A percentile compares a stretch with the other conserved stretches of the same genome.
These are phyloP conservation scores for Xylariaceae sp. DNA, from an alignment of 2,329 filamentous ascomycete species.

Conservation along the genomic window DNA sequence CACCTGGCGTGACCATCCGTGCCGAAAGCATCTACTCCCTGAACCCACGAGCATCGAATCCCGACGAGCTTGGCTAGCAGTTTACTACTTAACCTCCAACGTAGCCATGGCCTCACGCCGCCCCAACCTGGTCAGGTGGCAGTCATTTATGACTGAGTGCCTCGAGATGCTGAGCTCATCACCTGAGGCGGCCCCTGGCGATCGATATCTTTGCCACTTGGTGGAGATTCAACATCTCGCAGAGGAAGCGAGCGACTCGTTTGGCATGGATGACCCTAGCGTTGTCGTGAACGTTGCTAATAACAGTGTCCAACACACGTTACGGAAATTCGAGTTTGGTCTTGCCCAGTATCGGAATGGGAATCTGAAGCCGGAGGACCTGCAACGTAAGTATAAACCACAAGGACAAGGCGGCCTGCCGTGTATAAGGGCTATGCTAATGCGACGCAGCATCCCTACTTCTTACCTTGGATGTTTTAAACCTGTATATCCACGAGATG, in stretches of 20 bases:
- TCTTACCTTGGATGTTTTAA: constrained; percentile 60
- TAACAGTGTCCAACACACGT: constrained; percentile 56
- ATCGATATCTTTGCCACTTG: constrained; percentile 54
- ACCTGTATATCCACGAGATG: constrained; percentile 71
- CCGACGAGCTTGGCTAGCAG: constrained; percentile 54
- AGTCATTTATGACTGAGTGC: constrained; percentile 56
- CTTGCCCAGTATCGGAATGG: constrained; percentile 52
- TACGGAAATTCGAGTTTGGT: constrained; percentile 61
- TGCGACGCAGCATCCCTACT: constrained; percentile 49
- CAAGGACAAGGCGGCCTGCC: not conserved
- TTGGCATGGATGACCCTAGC: constrained; percentile 60
- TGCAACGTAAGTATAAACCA: constrained; percentile 47
- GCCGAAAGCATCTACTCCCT: constrained; percentile 39
- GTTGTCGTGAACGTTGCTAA: constrained; percentile 54
- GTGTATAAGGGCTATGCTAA: constrained; percentile 17
- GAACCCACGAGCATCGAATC: constrained; percentile 52
- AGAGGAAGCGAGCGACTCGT: constrained; percentile 63
- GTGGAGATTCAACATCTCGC: constrained; percentile 57
- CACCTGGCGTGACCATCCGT: constrained; percentile 40
- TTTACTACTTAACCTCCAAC: constrained; percentile 55
- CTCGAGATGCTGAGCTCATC: constrained; percentile 50
- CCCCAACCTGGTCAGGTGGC: constrained; percentile 56
- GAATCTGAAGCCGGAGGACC: constrained; percentile 47
- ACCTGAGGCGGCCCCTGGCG: constrained; percentile 51
- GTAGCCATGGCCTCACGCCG: constrained; percentile 57